Conservation (phyloP, 164 flowering plant species). For the Magnolia sinica region DNA sequence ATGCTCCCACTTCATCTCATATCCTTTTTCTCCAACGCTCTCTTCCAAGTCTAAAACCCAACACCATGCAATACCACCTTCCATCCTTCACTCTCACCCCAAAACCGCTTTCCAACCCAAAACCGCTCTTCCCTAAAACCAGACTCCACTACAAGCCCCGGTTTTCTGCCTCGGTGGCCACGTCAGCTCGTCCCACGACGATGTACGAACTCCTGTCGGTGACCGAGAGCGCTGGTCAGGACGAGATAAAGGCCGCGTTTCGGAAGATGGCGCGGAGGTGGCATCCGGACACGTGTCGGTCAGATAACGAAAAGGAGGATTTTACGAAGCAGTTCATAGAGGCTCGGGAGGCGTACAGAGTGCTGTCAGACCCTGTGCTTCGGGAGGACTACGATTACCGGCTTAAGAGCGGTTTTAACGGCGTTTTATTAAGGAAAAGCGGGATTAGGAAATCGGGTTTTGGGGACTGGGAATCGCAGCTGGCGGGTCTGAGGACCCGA, state of each 20-base stretch:
- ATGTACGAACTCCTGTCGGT: slow-evolving; percentile 16
- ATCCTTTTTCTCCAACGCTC: too few relatives aligned
- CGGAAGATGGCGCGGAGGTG: slow-evolving; percentile 9
- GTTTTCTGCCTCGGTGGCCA: background rate
- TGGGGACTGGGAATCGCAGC: slow-evolving; percentile 16
- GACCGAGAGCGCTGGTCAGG: slow-evolving; percentile 6
- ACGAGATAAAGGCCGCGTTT: slow-evolving; percentile 18
- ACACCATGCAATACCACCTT: too few relatives aligned
- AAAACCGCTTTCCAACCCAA: too few relatives aligned
- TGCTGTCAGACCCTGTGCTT: slow-evolving; percentile 15
- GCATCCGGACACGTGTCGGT: slow-evolving; percentile 16
- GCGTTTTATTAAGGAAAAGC: too few relatives aligned
- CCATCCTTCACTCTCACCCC: too few relatives aligned
- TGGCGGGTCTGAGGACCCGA: slow-evolving; percentile 6
- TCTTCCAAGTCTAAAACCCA: too few relatives aligned
- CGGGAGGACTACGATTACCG: slow-evolving; percentile 12
- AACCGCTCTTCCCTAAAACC: too few relatives aligned
- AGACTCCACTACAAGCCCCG: too few relatives aligned
- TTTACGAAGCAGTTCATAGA: slow-evolving; percentile 10
- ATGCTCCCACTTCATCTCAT: too few relatives aligned
- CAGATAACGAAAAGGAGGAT: background rate
- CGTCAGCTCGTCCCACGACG: background rate
- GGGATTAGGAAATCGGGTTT: background rate
- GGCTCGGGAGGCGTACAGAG: slow-evolving; percentile 16
- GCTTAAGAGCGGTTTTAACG: background rate